phyloP scores from a whole-genome alignment of 1,284 basidiomycete genomes.

The Boletus smithii region DNA sequence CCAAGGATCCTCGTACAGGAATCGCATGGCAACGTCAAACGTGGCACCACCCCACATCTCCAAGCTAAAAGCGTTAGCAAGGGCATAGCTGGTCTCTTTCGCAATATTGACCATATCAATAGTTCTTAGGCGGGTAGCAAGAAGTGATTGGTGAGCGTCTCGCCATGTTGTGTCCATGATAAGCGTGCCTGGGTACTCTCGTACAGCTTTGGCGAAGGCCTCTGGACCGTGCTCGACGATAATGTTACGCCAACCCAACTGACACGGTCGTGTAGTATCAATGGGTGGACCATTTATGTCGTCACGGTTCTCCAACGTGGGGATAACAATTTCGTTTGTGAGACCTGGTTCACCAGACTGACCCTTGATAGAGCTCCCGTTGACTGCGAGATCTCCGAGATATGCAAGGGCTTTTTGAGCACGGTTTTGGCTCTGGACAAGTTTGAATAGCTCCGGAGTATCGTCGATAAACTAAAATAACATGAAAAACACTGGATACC shows the following conservation, averaged over 20 bases:
- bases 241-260: conserved; percentile 96
- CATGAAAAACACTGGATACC: conserved; percentile 5
- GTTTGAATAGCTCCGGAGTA: conserved; percentile 97
- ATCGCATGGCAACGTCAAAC: conserved; percentile 99
- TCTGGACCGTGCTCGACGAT: conserved; percentile 98
- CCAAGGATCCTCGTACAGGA: conserved; percentile 99
- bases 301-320: conserved; percentile 76
- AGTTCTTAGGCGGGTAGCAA: conserved; percentile 95
- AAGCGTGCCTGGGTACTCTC: conserved; percentile 91
- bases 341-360: conserved; percentile 94
- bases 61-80: conserved; percentile 93
- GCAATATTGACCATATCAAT: conserved; percentile 99
- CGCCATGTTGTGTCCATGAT: conserved; percentile 99
- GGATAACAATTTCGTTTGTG: conserved; percentile 85
- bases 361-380: conserved; percentile 95
- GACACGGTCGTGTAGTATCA: conserved; percentile 82
- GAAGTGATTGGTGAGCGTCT: conserved; percentile 97
- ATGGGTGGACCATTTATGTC: conserved; percentile 72
- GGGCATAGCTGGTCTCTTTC: conserved; percentile 93
- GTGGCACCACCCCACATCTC: conserved; percentile 99
- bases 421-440: conserved; percentile 97
- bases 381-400: conserved; percentile 96
- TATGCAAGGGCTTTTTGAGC: conserved; percentile 97
- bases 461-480: conserved; percentile 90
- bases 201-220: conserved; percentile 97